A percentile compares a stretch with the other conserved stretches of the same genome.
Evolutionary conservation across 2,329 filamentous ascomycete species (phyloP).

Genomic region (Septoria petroselini): DNA sequence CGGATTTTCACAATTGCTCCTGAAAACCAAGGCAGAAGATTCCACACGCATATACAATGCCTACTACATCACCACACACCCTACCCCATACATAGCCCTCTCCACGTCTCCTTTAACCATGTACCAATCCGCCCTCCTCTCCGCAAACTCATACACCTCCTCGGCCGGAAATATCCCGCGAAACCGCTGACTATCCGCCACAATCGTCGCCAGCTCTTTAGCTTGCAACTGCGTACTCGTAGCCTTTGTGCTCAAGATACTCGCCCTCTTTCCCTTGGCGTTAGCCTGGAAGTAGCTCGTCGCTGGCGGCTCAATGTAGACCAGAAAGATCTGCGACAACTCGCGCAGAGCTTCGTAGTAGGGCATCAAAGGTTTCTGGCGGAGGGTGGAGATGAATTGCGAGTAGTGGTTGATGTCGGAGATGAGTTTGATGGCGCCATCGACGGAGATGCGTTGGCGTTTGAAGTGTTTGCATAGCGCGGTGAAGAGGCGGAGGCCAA

Average conservation of each 20-base stretch:
- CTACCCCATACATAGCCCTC: slow-evolving; percentile 94
- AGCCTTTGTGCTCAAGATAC: slow-evolving; percentile 29
- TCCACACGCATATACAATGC: too few relatives aligned
- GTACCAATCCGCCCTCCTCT: slow-evolving; percentile 93
- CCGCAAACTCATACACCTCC: slow-evolving; percentile 96
- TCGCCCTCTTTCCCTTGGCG: slow-evolving; percentile 28
- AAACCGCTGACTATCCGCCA: slow-evolving; percentile 87
- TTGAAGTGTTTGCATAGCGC: slow-evolving; percentile 97
- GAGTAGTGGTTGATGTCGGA: slow-evolving; percentile 96
- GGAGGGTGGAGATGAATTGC: slow-evolving; percentile 74
- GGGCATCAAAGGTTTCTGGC: slow-evolving; percentile 76
- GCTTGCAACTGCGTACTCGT: slow-evolving; percentile 65
- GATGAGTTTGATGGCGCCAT: slow-evolving; percentile 87
- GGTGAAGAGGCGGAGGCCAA: slow-evolving; percentile 86
- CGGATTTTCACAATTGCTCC: too few relatives aligned
- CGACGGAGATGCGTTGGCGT: slow-evolving; percentile 84
- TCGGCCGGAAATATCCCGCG: slow-evolving; percentile 89
- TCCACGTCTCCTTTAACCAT: slow-evolving; percentile 84
- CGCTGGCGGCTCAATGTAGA: slow-evolving; percentile 51
- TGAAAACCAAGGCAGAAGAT: too few relatives aligned
- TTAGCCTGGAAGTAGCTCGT: slow-evolving; percentile 27
- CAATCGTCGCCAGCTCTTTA: slow-evolving; percentile 91
- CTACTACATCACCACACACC: slow-evolving; percentile 87
- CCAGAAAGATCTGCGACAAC: slow-evolving; percentile 91
- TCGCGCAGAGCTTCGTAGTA: slow-evolving; percentile 93